Conservation (phyloP, 2,329 filamentous ascomycete species). For the Trichoderma pleuroti region DNA sequence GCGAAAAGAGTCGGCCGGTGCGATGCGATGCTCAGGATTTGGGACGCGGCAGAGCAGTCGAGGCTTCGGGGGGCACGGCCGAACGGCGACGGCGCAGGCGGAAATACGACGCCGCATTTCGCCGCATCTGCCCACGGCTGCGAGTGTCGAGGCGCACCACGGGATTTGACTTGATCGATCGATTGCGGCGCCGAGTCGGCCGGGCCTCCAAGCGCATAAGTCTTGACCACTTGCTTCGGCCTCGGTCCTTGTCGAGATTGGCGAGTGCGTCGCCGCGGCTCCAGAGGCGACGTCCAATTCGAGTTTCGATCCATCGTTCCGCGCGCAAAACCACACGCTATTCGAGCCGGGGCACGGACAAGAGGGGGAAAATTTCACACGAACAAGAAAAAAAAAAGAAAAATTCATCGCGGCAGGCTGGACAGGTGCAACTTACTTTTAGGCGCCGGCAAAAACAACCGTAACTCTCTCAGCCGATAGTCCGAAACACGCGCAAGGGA, state of each 20-base stretch:
- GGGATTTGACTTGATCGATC: neutral
- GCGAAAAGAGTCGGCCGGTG: neutral
- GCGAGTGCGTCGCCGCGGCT: slow-evolving; percentile 16
- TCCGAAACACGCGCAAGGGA: slow-evolving; percentile 47
- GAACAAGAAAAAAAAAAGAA: slow-evolving; percentile 20
- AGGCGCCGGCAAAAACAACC: slow-evolving; percentile 50
- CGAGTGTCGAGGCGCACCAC: neutral
- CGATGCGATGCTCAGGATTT: neutral
- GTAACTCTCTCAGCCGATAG: slow-evolving; percentile 41
- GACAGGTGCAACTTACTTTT: slow-evolving; percentile 47
- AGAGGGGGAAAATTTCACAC: slow-evolving; percentile 24
- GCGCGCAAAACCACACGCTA: slow-evolving; percentile 17
- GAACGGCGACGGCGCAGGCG: slow-evolving; percentile 2
- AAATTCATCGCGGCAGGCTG: slow-evolving; percentile 17
- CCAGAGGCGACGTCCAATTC: slow-evolving; percentile 21
- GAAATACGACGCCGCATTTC: slow-evolving; percentile 12
- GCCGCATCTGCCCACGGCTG: neutral
- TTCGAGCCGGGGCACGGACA: slow-evolving; percentile 22
- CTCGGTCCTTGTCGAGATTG: neutral
- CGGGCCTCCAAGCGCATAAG: neutral
- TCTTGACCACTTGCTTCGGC: neutral
- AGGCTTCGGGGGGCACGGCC: neutral
- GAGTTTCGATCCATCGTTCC: slow-evolving; percentile 11
- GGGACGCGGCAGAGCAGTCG: neutral
- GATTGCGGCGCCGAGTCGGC: slow-evolving; percentile 3